phyloP scores from a whole-genome alignment of 345 rosid species.

The Gossypium anomalum region DNA sequence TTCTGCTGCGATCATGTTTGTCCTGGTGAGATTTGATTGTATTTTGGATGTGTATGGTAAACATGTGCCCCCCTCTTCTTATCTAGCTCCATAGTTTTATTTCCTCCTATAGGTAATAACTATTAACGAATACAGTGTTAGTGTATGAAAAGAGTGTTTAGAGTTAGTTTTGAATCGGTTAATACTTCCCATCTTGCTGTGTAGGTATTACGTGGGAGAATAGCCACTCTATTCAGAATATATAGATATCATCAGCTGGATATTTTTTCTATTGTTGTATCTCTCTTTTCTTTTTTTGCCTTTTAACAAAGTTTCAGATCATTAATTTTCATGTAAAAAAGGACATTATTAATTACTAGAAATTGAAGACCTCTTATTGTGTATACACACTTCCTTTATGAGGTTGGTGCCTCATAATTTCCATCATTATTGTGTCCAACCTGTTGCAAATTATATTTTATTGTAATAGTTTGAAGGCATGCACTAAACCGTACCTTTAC shows the following conservation, averaged over 20 bases:
- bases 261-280: conserved; percentile 10
- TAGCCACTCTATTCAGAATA: conserved; percentile 22
- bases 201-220: conserved; percentile 8
- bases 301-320: conserved; percentile 1
- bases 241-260: conserved; percentile 15
- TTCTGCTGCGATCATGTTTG: conserved; percentile 72
- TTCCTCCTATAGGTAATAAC: conserved; percentile 11
- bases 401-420: too few relatives aligned
- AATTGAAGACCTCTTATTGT: background rate
- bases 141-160: conserved; percentile 33
- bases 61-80: background rate
- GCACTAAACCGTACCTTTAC: background rate
- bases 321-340: conserved; percentile 21
- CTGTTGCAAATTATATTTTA: conserved; percentile 6
- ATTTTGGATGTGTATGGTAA: conserved; percentile 33
- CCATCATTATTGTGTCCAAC: background rate
- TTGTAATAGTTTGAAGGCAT: background rate
- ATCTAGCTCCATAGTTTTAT: conserved; percentile 1
- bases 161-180: conserved; percentile 25
- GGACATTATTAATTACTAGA: conserved; percentile 6
- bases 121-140: conserved; percentile 27
- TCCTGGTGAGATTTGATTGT: conserved; percentile 17
- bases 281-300: background rate
- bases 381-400: background rate
- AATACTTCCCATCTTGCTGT: conserved; percentile 17